Evolutionary conservation across 139 green algal species (phyloP).

Genomic region (Chlorella vulgaris): DNA sequence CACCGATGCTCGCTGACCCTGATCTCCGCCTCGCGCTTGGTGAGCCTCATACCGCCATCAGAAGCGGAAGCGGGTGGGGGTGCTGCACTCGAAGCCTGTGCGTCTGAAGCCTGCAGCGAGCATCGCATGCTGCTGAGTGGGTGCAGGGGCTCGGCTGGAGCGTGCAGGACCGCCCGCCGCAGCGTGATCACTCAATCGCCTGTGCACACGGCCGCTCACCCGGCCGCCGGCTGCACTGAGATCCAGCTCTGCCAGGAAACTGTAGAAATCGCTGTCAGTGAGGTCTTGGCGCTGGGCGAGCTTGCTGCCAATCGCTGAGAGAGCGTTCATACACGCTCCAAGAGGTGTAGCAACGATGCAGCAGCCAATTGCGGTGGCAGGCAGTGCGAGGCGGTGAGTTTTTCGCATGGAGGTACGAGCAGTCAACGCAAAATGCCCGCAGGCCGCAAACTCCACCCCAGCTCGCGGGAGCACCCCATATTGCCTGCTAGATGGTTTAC

Average conservation of each 20-base stretch:
- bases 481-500: too few relatives aligned
- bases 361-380: too few relatives aligned
- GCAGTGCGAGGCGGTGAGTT: too few relatives aligned
- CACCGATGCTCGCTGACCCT: background rate
- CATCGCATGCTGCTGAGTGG: background rate
- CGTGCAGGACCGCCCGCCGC: background rate
- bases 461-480: too few relatives aligned
- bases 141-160: background rate
- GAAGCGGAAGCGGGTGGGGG: background rate
- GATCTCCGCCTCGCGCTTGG: background rate
- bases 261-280: background rate
- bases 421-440: too few relatives aligned
- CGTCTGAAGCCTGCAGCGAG: background rate
- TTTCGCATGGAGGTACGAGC: too few relatives aligned
- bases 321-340: background rate
- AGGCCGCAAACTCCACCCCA: too few relatives aligned
- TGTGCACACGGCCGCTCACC: background rate
- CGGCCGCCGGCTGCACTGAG: background rate
- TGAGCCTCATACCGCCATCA: conserved; percentile 28
- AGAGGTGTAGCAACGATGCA: too few relatives aligned
- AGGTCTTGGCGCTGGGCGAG: background rate
- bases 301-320: background rate
- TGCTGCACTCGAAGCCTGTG: background rate
- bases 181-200: background rate
- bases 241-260: background rate